Conservation (phyloP, 352 stramenopile species). For the Thraustochytrium striatum region DNA sequence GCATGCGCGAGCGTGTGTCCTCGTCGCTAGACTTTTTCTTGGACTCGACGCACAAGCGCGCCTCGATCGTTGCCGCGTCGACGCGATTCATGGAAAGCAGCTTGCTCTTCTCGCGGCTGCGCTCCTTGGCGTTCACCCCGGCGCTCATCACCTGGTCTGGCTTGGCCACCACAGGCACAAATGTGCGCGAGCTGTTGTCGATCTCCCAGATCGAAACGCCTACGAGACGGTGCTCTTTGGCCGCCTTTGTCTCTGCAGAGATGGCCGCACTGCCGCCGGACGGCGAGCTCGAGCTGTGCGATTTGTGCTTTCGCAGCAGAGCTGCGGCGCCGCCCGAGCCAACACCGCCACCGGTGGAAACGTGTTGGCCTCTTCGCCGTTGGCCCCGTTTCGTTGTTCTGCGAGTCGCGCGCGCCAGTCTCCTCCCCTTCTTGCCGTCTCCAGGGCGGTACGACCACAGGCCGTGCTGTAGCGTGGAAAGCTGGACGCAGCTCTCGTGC, state of each 20-base stretch:
- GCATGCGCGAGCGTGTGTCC: constrained; percentile 27
- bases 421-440: not conserved
- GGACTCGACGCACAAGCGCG: constrained; percentile 38
- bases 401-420: not conserved
- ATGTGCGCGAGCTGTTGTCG: constrained; percentile 44
- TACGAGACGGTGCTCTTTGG: not conserved
- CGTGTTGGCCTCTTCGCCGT: not conserved
- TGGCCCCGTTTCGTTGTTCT: not conserved
- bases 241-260: not conserved
- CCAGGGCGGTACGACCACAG: constrained; percentile 40
- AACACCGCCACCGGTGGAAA: not conserved
- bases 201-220: constrained; percentile 45
- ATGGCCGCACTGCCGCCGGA: not conserved
- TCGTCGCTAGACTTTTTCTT: constrained; percentile 33
- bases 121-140: not conserved
- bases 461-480: constrained; percentile 37
- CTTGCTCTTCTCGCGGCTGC: constrained; percentile 30
- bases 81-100: constrained; percentile 26
- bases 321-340: not conserved
- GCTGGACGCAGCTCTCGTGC: constrained; percentile 35
- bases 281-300: not conserved
- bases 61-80: constrained; percentile 34
- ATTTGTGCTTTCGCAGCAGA: not conserved
- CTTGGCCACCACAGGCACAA: constrained; percentile 37
- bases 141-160: constrained; percentile 5